phyloP scores from a whole-genome alignment of 2,329 filamentous ascomycete species.

The Neophaeococcomyces aloes region DNA sequence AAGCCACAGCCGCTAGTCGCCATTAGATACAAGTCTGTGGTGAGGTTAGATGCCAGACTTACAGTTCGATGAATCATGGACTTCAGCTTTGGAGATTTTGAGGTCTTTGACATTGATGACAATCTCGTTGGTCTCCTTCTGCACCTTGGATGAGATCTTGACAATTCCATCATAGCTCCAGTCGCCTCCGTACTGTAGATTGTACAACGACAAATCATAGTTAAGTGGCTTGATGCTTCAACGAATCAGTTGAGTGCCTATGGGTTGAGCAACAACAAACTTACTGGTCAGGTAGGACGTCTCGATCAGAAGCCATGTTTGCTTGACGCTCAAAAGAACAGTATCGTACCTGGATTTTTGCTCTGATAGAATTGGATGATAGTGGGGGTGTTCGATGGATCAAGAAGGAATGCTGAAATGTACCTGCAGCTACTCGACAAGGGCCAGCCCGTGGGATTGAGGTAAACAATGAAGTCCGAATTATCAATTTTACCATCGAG shows the following conservation, averaged over 20 bases:
- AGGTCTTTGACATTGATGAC: slow-evolving; percentile 79
- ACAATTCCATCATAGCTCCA: slow-evolving; percentile 84
- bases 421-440: slow-evolving; percentile 8
- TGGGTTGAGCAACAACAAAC: background rate
- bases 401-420: slow-evolving; percentile 9
- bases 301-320: slow-evolving; percentile 37
- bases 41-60: background rate
- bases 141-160: slow-evolving; percentile 65
- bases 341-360: slow-evolving; percentile 22
- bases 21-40: background rate
- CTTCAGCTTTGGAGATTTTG: slow-evolving; percentile 58
- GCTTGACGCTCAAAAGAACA: slow-evolving; percentile 32
- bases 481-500: slow-evolving; percentile 4
- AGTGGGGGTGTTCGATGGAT: slow-evolving; percentile 1
- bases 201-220: slow-evolving; percentile 71
- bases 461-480: slow-evolving; percentile 11
- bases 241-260: background rate
- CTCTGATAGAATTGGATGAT: background rate
- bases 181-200: slow-evolving; percentile 58
- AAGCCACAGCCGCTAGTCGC: slow-evolving; percentile 9
- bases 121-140: slow-evolving; percentile 62
- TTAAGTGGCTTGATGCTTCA: slow-evolving; percentile 67
- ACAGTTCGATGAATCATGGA: slow-evolving; percentile 40
- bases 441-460: slow-evolving; percentile 17
- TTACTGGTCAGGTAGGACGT: slow-evolving; percentile 33